phyloP scores from a whole-genome alignment of 805 yeast species.

The Grigorovia yakushimaensis region DNA sequence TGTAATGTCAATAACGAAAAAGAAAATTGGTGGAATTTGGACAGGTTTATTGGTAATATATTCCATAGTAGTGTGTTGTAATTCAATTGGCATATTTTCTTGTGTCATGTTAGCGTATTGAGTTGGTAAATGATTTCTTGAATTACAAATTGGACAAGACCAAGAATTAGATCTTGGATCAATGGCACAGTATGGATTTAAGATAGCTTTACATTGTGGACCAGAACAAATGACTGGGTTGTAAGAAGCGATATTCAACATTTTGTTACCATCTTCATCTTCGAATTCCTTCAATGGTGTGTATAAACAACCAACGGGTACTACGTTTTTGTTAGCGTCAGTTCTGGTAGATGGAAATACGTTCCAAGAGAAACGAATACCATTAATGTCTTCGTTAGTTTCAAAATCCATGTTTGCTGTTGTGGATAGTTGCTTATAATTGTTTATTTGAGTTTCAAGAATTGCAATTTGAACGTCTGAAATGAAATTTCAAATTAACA shows the following conservation, averaged over 20 bases:
- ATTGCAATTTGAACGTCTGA: background rate
- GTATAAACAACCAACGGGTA: constrained; percentile 88
- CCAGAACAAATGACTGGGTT: constrained; percentile 77
- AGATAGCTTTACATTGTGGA: constrained; percentile 69
- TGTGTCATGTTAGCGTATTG: constrained; percentile 70
- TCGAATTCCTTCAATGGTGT: constrained; percentile 84
- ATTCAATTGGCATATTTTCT: constrained; percentile 74
- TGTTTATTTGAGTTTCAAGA: background rate
- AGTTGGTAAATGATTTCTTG: constrained; percentile 71
- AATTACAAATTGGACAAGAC: constrained; percentile 77
- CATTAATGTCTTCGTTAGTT: constrained; percentile 59
- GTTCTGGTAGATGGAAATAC: constrained; percentile 81
- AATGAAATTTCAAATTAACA: background rate
- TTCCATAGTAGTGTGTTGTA: constrained; percentile 70
- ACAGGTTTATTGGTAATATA: constrained; percentile 75
- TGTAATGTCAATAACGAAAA: constrained; percentile 80
- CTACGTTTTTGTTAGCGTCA: constrained; percentile 85
- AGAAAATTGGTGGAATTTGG: constrained; percentile 73
- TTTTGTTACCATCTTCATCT: constrained; percentile 27
- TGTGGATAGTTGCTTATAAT: background rate
- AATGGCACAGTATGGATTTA: constrained; percentile 79
- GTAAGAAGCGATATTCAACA: constrained; percentile 63
- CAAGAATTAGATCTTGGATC: constrained; percentile 69
- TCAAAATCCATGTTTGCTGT: constrained; percentile 38
- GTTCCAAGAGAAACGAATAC: constrained; percentile 71